phyloP scores from a whole-genome alignment of 2,329 filamentous ascomycete genomes.

The Fusarium sp. region DNA sequence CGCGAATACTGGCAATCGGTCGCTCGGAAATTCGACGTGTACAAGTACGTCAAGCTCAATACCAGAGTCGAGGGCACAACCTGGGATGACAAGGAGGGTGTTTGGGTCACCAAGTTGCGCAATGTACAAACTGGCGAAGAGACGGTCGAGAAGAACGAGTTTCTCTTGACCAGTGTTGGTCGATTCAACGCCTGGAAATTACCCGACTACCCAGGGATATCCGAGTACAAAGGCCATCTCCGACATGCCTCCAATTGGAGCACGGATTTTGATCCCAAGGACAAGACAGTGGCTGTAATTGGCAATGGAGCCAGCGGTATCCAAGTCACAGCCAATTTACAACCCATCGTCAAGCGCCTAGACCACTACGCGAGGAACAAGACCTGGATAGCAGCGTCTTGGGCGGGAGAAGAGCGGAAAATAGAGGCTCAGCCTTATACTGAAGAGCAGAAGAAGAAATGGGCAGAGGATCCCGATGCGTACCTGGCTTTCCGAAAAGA shows the following conservation, averaged over 20 bases:
- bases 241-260: slow-evolving; percentile 74
- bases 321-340: slow-evolving; percentile 67
- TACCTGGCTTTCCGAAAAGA: slow-evolving; percentile 72
- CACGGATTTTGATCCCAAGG: slow-evolving; percentile 60
- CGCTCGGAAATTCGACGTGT: slow-evolving; percentile 74
- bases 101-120: slow-evolving; percentile 67
- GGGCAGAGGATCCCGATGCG: slow-evolving; percentile 67
- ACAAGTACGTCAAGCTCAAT: slow-evolving; percentile 67
- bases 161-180: slow-evolving; percentile 73
- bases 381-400: slow-evolving; percentile 77
- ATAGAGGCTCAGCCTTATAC: slow-evolving; percentile 68
- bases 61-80: slow-evolving; percentile 67
- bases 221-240: slow-evolving; percentile 67
- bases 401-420: slow-evolving; percentile 67
- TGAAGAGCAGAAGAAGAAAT: slow-evolving; percentile 68
- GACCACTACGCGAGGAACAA: slow-evolving; percentile 75
- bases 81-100: slow-evolving; percentile 67
- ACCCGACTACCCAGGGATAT: slow-evolving; percentile 70
- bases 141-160: slow-evolving; percentile 66
- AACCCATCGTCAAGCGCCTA: slow-evolving; percentile 62
- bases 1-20: slow-evolving; percentile 74
- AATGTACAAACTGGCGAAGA: slow-evolving; percentile 56
- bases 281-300: slow-evolving; percentile 69
- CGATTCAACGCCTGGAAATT: slow-evolving; percentile 75
- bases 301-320: slow-evolving; percentile 74